Evolutionary conservation across 225 moss, liverwort and hornwort genomes (phyloP), one percentile per base, ranked within the genome.

Genomic region (Rhytidiadelphus loreus): DNA sequence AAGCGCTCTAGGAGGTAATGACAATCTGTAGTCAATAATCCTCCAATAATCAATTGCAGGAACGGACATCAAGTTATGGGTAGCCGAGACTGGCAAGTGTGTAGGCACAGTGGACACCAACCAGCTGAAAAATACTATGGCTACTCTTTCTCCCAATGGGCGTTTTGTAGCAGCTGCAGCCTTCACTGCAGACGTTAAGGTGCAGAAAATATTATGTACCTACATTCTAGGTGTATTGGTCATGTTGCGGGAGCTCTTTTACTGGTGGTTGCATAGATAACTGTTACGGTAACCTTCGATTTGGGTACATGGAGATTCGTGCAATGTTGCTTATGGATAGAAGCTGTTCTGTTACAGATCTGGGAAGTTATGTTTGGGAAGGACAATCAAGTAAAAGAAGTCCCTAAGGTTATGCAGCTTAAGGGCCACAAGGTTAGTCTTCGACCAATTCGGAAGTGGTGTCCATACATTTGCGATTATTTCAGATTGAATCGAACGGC

Each of bases 171-270:
- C 99, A 82, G 99, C 99, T 69, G 99, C 99, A 82, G 99, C 99
- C 65, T 99, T 99, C 91, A 99, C 99, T 86, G 96, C 99, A 87
- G 99, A 99, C 89, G 99, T 99, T 44, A 99, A 99, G 99, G 99
- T 99, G 88, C 80, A 58, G 81, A 75, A 86, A 65, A 72, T 30
- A 52, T 77, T 71, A 32, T 61, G 55, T 66, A 53, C 57, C 52
- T 78, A 70, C 48, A 69, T 84, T 88, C 66, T 69, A 71, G 70
- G 24, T 84, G 66, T 68, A 70, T 77, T 86, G 64, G 56, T 65
- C 63, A 79, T 58, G 35, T 77, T 85, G 84, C 29, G 28, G 59
- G 78, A 58, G 30, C 79, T 28, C 20, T 57, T 86, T 46, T 60
- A n/a, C 58, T 55, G 86, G 62, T 80, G 53, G 50, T 90, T 90